Evolutionary conservation across 345 rosid species (phyloP), one percentile per base, ranked within the genome.

Genomic region (Atalantia buxifolia): DNA sequence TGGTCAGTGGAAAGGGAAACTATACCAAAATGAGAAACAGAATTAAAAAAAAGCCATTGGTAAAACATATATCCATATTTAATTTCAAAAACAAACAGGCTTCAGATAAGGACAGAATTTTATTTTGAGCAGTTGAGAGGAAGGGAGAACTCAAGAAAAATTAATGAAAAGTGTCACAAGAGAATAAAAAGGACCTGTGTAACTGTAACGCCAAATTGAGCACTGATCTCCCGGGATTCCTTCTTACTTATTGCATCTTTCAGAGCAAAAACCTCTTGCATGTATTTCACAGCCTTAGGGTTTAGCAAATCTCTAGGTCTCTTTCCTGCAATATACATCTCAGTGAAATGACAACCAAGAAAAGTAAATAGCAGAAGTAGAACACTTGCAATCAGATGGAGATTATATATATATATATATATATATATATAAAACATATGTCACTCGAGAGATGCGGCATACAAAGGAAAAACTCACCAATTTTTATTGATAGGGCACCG

Each of bases 261-360:
- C 80, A 97, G 82, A 66, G 99, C 88, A 60, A 94, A 97, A 84
- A 94, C 76, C 42, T 91, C 88, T 90, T 94, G 98, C 93, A 97
- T 89, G 84, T 97, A 90, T 79, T 92, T 94, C 76, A 92, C 90
- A 50, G 98, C 99, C 86, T 94, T 97, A 7, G 98, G 96, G 79
- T 92, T 94, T 76, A 97, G 81, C 85, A 97, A 89, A 86, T 97
- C 98, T 84, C 99, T 91, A 25, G 98, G 99, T 74, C 98, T 92
- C 88, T 97, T 97, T 69, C 99, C 98, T 97, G 90, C 68, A 76
- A 75, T 71, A 72, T 83, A 72, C 4, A 33, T 33, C 13, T 9
- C 14, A 64, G 55, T 81, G 36, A 75, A 33, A 72, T 24, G 62
- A 27, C 22, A 21, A 61, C 19, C 27, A 60, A 56, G 55, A 19